phyloP scores from a whole-genome alignment of 257 asterid genomes.

The Cruciata laevipes region DNA sequence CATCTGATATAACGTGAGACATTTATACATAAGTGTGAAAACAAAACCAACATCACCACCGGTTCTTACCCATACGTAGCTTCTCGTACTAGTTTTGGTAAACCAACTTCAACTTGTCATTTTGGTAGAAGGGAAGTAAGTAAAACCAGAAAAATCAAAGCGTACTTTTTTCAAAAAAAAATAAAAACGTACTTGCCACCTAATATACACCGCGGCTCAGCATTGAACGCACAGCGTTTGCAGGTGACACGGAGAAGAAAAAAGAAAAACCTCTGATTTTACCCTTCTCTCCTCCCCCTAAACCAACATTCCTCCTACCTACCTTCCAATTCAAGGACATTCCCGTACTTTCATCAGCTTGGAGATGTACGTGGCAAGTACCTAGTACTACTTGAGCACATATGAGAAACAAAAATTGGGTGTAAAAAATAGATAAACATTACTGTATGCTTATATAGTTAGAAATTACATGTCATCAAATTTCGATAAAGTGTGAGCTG shows the following conservation, averaged over 20 bases:
- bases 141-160: conserved; percentile 1
- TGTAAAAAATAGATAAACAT: not conserved
- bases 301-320: not conserved
- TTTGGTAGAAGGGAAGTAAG: not conserved
- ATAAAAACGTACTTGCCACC: not conserved
- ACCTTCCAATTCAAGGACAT: not conserved
- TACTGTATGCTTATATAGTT: not conserved
- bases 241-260: not conserved
- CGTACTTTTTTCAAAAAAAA: too few species aligned
- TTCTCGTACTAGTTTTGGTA: not conserved
- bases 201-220: not conserved
- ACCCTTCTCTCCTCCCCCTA: not conserved
- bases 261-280: not conserved
- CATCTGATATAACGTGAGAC: too few species aligned
- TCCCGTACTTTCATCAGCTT: not conserved
- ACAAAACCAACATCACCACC: too few species aligned
- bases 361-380: conserved; percentile 7
- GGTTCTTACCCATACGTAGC: not conserved
- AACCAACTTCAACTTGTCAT: conserved; percentile 8
- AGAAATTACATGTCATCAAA: not conserved
- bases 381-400: not conserved
- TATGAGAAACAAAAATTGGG: conserved; percentile 1
- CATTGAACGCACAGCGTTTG: conserved; percentile 8
- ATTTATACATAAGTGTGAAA: too few species aligned
- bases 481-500: not conserved